A percentile compares a stretch with the other conserved stretches of the same genome.
Evolutionary conservation across 2,329 filamentous ascomycete genomes (phyloP).

Genomic region (Remersonia thermophila): DNA sequence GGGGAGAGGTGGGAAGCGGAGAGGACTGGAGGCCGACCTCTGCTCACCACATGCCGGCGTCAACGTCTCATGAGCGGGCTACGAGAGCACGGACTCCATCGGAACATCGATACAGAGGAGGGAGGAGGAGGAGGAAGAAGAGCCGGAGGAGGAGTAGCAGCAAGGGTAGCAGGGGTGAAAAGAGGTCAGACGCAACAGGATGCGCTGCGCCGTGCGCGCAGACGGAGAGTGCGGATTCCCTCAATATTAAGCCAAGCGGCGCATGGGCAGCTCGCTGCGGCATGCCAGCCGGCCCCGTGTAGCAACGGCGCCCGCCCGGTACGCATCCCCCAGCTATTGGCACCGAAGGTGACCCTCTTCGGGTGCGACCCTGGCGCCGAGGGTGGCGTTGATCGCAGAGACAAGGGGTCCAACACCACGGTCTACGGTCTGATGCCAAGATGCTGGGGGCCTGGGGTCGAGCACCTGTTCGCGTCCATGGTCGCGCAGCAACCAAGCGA

Average conservation of each 20-base stretch:
- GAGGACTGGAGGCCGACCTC: too few relatives aligned
- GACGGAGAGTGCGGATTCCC: slow-evolving; percentile 3
- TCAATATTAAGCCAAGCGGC: slow-evolving; percentile 13
- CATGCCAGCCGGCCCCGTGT: slow-evolving; percentile 10
- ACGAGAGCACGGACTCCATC: too few relatives aligned
- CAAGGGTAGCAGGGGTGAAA: slow-evolving; percentile 3
- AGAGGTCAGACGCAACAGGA: slow-evolving; percentile 9
- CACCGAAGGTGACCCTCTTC: slow-evolving; percentile 2
- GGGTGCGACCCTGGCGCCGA: slow-evolving; percentile 2
- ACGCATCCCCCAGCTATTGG: slow-evolving; percentile 8
- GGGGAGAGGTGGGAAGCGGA: too few relatives aligned
- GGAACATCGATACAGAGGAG: too few relatives aligned
- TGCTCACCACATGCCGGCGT: too few relatives aligned
- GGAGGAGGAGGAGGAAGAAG: too few relatives aligned
- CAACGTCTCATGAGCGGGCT: too few relatives aligned
- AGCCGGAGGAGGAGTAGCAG: slow-evolving; percentile 1
- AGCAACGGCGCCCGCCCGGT: slow-evolving; percentile 4
- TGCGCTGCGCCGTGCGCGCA: slow-evolving; percentile 6
- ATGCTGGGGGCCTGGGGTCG: slow-evolving; percentile 6
- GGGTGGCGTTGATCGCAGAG: slow-evolving; percentile 13
- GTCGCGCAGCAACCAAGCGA: too few relatives aligned
- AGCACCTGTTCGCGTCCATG: too few relatives aligned
- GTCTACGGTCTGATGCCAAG: slow-evolving; percentile 11
- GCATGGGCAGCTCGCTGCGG: slow-evolving; percentile 7
- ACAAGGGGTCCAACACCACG: slow-evolving; percentile 5